These are phyloP conservation scores for Capsicum rhomboideum DNA, from an alignment of 257 asterid species.

Conservation along the genomic window DNA sequence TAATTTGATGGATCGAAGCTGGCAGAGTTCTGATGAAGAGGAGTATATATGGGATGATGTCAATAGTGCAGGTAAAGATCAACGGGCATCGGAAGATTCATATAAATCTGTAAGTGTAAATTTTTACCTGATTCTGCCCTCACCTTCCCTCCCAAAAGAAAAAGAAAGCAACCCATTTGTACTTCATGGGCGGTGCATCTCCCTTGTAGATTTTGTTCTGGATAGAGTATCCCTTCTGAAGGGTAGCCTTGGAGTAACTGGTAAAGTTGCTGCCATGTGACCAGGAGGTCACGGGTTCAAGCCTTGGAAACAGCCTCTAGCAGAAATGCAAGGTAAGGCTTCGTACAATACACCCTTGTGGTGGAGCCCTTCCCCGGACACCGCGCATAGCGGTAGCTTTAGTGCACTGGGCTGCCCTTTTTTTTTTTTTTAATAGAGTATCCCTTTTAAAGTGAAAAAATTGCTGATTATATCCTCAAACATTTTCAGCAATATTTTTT, in stretches of 20 bases:
- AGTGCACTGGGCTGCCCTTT: too few relatives aligned
- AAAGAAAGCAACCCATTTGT: not conserved
- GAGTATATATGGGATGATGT: slow-evolving; percentile 77
- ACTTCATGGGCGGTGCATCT: not conserved
- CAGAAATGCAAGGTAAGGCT: too few relatives aligned
- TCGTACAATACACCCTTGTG: too few relatives aligned
- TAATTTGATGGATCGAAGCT: slow-evolving; percentile 43
- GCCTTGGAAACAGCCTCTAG: too few relatives aligned
- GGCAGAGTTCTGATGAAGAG: slow-evolving; percentile 88
- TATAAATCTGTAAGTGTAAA: slow-evolving; percentile 42
- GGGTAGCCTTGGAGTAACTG: too few relatives aligned
- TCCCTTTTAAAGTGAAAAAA: not conserved
- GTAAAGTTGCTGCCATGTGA: too few relatives aligned
- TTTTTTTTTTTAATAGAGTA: not conserved
- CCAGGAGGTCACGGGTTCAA: too few relatives aligned
- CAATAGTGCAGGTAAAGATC: slow-evolving; percentile 41
- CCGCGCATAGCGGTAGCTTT: too few relatives aligned
- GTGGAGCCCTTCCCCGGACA: too few relatives aligned
- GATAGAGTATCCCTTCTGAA: not conserved
- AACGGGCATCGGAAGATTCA: slow-evolving; percentile 44
- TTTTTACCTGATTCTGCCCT: not conserved
- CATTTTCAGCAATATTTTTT: not conserved
- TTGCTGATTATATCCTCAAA: not conserved
- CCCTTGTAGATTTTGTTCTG: not conserved
- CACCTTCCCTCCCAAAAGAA: not conserved